Base-by-base conservation (phyloP, 2,329 filamentous ascomycete genomes). In the Akanthomyces lecanii region DNA sequence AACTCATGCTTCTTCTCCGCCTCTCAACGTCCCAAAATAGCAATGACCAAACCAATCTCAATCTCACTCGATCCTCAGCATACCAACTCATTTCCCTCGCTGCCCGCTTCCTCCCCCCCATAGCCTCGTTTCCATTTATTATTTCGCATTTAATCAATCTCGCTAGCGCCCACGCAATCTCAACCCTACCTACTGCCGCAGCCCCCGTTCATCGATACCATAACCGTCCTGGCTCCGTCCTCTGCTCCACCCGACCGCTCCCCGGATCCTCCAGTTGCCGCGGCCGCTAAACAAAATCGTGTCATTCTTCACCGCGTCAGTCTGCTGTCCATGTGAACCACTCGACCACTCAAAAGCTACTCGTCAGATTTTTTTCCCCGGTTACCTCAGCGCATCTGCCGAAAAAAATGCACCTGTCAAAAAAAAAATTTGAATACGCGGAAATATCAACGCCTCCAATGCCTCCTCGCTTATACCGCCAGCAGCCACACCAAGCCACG, bases 241-340 rank as follows among this genome's bases (percentile, higher is more conserved):
- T 16, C 36, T 6, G 12, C 40, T 48, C 56, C 56, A 59, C 56
- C 6, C 16, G 21, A 16, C 53, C 36, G 16, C 28, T 21, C 42
- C 55, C 56, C 56, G 56, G 56, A 50, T 59, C 42, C 56, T 16
- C 44, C 30, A 50, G 45, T 50, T 59, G 56, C 56, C 56, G 56
- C 23, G 3, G 44, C 56, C 45, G 54, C 54, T 45, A 56, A 45
- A 21, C 25, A 25, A 12, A 45, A 40, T 54, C 52, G 14, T 40
- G 16, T 18, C 21, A 11, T 56, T 33, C n/a, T 18, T 16, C 51
- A 53, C 33, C 16, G 21, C 45, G 21, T n/a, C 23, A 38, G 21
- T 14, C 45, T 25, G 21, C 7, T 30, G 25, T 30, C 21, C 48
- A 51, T 51, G 48, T 51, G 48, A 30, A 14, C 16, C 23, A 51